phyloP scores from a whole-genome alignment of 768 basidiomycete genomes.

The Coprinopsis marcescibilis region DNA sequence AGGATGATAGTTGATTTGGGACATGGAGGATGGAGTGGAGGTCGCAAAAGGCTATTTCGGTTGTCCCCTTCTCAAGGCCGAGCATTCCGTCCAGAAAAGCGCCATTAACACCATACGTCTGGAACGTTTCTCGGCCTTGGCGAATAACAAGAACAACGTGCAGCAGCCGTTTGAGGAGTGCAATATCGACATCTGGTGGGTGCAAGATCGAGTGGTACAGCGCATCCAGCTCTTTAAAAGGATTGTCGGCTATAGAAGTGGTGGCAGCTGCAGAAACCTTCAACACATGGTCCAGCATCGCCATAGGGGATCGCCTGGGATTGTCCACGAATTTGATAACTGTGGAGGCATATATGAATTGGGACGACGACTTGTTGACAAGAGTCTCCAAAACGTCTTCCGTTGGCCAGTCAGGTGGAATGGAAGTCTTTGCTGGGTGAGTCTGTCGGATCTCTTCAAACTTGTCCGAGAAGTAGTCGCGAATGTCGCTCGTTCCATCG shows the following conservation, averaged over 20 bases:
- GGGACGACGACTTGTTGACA: slow-evolving; percentile 1
- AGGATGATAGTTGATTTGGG: neutral
- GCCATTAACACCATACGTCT: neutral
- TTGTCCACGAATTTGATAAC: slow-evolving; percentile 8
- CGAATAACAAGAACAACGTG: neutral
- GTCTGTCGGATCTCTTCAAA: slow-evolving; percentile 1
- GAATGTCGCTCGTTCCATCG: slow-evolving; percentile 5
- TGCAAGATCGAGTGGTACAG: neutral
- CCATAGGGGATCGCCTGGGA: neutral
- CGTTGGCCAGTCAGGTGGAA: slow-evolving; percentile 4
- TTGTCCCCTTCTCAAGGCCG: neutral
- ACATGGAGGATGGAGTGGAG: slow-evolving; percentile 4
- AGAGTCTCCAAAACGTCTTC: slow-evolving; percentile 4
- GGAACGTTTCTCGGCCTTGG: no score
- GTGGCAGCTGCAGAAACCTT: neutral
- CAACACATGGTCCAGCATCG: neutral
- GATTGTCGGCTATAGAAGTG: neutral
- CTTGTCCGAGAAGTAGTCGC: neutral
- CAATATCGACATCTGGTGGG: neutral
- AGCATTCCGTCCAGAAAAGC: neutral
- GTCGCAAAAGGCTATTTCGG: slow-evolving; percentile 3
- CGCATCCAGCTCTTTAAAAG: slow-evolving; percentile 1
- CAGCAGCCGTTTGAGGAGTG: neutral
- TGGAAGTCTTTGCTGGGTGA: neutral
- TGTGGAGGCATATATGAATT: slow-evolving; percentile 7